These are phyloP conservation scores for Fagus sylvatica DNA, from an alignment of 306 rosid genomes.

Conservation along the genomic window DNA sequence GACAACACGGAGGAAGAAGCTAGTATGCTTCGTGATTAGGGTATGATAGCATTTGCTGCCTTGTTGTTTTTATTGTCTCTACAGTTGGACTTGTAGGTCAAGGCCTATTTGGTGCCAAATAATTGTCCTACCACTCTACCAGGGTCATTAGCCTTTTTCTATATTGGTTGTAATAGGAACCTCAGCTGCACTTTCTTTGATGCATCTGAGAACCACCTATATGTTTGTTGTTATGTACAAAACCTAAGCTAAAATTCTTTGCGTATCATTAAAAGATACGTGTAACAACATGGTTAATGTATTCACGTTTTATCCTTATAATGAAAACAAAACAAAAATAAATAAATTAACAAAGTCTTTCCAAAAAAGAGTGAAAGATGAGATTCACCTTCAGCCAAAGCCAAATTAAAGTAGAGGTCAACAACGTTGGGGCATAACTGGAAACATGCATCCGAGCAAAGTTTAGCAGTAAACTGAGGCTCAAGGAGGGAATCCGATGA, in stretches of 20 bases:
- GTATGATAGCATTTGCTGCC: constrained; percentile 35
- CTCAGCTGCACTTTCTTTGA: neutral
- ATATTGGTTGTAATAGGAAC: neutral
- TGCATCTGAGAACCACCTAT: neutral
- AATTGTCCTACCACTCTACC: neutral
- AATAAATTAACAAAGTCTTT: no score
- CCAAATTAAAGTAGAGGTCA: no score
- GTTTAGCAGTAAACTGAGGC: neutral
- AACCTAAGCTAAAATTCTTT: no score
- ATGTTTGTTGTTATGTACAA: no score
- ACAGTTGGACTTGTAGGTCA: neutral
- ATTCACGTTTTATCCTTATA: no score
- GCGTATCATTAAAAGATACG: no score
- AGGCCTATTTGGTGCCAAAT: neutral
- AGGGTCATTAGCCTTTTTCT: neutral
- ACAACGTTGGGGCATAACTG: neutral
- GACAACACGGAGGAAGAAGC: constrained; percentile 80
- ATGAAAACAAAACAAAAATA: no score
- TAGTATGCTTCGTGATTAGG: constrained; percentile 82
- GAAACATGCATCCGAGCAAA: neutral
- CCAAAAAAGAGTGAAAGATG: no score
- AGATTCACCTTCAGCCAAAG: no score
- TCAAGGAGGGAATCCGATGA: neutral
- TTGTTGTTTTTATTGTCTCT: neutral
- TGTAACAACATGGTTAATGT: no score